Evolutionary conservation across 2,329 filamentous ascomycete species (phyloP), one percentile per base, ranked within the genome.

Genomic region (Myriosclerotinia scirpicola): DNA sequence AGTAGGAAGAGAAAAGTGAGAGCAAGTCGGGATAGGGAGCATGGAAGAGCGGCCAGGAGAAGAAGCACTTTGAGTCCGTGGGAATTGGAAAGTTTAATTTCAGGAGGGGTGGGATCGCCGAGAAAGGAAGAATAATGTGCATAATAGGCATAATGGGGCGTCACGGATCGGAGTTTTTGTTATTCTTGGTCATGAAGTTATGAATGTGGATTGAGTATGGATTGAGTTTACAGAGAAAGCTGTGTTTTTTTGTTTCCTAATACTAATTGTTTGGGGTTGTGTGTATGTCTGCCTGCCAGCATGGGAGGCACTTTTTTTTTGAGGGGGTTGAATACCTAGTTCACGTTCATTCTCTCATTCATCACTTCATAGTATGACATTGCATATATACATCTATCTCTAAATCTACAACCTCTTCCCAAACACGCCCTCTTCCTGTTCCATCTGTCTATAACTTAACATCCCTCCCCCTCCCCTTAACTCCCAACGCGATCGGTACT

Each of bases 31-130:
- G 75, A 67, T 75, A 77, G 60, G 70, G 75, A 67, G 74, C 54
- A 40, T 17, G 77, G 73, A 74, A 77, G 76, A 80, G 81, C 86
- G 3, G 88, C 84, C 68, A 81, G 90, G 74, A 82, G 90, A 74
- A 84, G 91, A 76, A 92, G 89, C 73, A 93, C 90, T 26, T 79
- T 94, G 42, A 92, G 85, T 73, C 87, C 89, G 3, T 89, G 89
- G 81, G 91, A 94, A 77, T 78, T 93, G 74, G 85, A 90, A 78
- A 86, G 83, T 54, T 75, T 91, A 75, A 88, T 89, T 63, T 71
- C 79, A 3, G 82, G 82, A 1, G 68, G 68, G 50, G 67, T 71
- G 40, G 53, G 53, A 26, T 67, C 65, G n/a, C 60, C 65, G 17
- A 53, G 26, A 17, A 62, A 66, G 52, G 64, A 54, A 36, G 44